These are phyloP conservation scores for Phytophthora chlamydospora DNA, from an alignment of 352 stramenopile genomes.

Conservation along the genomic window DNA sequence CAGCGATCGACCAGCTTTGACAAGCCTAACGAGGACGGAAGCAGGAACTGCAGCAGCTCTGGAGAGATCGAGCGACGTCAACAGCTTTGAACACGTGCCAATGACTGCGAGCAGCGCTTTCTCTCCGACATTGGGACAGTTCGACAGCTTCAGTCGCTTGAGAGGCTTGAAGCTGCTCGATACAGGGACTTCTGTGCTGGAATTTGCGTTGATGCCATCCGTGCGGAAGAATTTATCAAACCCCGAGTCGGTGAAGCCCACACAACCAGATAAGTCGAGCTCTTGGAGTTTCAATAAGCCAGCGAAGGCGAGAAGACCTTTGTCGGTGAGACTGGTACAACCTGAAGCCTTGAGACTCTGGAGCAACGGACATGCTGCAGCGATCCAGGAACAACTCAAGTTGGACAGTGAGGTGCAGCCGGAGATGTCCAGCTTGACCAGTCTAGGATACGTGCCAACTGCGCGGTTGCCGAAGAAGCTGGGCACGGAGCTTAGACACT, in stretches of 20 bases:
- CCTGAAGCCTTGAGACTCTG: slow-evolving; percentile 45
- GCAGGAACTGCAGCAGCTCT: slow-evolving; percentile 30
- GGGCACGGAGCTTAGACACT: slow-evolving; percentile 59
- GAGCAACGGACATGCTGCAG: slow-evolving; percentile 66
- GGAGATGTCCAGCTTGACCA: slow-evolving; percentile 64
- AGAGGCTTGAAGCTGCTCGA: slow-evolving; percentile 28
- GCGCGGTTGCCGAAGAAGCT: slow-evolving; percentile 59
- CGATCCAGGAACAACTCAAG: slow-evolving; percentile 64
- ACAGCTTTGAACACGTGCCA: slow-evolving; percentile 32
- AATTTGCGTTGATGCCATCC: slow-evolving; percentile 33
- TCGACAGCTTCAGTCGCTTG: slow-evolving; percentile 30
- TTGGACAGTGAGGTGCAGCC: slow-evolving; percentile 55
- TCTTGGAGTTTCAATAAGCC: slow-evolving; percentile 57
- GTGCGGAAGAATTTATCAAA: slow-evolving; percentile 57
- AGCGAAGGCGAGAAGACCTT: slow-evolving; percentile 56
- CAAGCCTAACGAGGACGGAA: slow-evolving; percentile 42
- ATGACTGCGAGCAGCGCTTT: slow-evolving; percentile 40
- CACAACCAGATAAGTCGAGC: slow-evolving; percentile 58
- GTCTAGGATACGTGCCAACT: slow-evolving; percentile 46
- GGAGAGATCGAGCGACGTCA: slow-evolving; percentile 47
- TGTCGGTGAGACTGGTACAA: slow-evolving; percentile 61
- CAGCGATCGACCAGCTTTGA: slow-evolving; percentile 39
- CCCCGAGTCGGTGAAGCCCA: slow-evolving; percentile 45
- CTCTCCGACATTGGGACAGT: slow-evolving; percentile 40
- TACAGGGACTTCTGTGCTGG: neutral